Evolutionary conservation across 2,329 filamentous ascomycete genomes (phyloP).

Genomic region (Phaeosphaeriaceae sp.): DNA sequence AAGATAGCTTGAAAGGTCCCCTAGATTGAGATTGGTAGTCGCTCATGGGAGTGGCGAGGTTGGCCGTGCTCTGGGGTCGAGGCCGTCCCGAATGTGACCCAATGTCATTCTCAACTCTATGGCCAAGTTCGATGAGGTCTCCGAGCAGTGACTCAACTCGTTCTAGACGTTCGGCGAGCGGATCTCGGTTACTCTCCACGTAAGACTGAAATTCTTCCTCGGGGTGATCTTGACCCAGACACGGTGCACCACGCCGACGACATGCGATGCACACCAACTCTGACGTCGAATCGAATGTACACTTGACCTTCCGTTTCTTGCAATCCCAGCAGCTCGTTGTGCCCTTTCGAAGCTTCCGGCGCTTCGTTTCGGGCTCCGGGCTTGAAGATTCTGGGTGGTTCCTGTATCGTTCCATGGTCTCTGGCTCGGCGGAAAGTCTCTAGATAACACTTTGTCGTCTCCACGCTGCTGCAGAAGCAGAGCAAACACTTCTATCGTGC

Average conservation of each 20-base stretch:
- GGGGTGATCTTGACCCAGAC: slow-evolving; percentile 24
- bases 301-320: slow-evolving; percentile 29
- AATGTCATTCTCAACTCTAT: neutral
- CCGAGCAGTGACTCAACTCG: slow-evolving; percentile 18
- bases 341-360: slow-evolving; percentile 29
- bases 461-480: neutral
- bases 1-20: neutral
- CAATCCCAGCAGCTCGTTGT: slow-evolving; percentile 36
- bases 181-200: slow-evolving; percentile 1
- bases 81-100: neutral
- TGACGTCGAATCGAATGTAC: slow-evolving; percentile 13
- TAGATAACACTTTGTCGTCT: neutral
- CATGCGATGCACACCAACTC: slow-evolving; percentile 20
- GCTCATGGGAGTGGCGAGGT: slow-evolving; percentile 2
- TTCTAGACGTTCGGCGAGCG: slow-evolving; percentile 13
- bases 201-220: slow-evolving; percentile 12
- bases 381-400: neutral
- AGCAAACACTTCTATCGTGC: neutral
- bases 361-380: slow-evolving; percentile 13
- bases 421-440: neutral
- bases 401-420: neutral
- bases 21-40: neutral
- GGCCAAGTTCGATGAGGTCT: slow-evolving; percentile 7
- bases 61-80: neutral
- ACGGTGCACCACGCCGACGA: slow-evolving; percentile 18